Evolutionary conservation across 192 early-diverging fungal genomes (phyloP).

Genomic region (Podila verticillata): DNA sequence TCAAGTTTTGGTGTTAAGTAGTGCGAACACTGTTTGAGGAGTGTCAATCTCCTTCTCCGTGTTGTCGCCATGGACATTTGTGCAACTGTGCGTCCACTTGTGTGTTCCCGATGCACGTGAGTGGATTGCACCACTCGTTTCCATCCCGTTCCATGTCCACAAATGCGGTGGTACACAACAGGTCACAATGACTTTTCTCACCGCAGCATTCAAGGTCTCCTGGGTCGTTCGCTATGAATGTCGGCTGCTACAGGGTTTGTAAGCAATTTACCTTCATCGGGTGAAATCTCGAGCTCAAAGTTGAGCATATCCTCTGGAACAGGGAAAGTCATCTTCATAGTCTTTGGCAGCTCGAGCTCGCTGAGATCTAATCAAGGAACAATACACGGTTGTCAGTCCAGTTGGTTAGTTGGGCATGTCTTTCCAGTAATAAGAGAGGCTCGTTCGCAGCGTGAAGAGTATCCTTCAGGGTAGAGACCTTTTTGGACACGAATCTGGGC

Average conservation of each 20-base stretch:
- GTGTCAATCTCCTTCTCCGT: not conserved
- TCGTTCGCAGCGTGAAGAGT: not conserved
- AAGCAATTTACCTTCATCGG: slow-evolving; percentile 78
- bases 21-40: not conserved
- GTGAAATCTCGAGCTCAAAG: slow-evolving; percentile 84
- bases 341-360: slow-evolving; percentile 82
- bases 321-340: slow-evolving; percentile 80
- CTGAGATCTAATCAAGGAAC: slow-evolving; percentile 71
- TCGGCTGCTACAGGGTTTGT: too few relatives aligned
- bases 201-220: too few relatives aligned
- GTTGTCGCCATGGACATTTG: too few relatives aligned
- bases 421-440: too few relatives aligned
- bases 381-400: too few relatives aligned
- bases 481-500: slow-evolving; percentile 94
- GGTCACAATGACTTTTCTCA: too few relatives aligned
- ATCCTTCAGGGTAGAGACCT: slow-evolving; percentile 52
- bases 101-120: not conserved
- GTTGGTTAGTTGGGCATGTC: not conserved
- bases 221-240: too few relatives aligned
- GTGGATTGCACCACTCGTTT: not conserved
- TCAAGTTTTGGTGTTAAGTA: slow-evolving; percentile 8
- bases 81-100: too few relatives aligned
- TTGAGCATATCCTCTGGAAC: slow-evolving; percentile 83
- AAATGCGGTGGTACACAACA: not conserved
- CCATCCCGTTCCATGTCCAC: slow-evolving; percentile 4